These are phyloP conservation scores for Erodium texanum DNA, from an alignment of 441 rosid species.

Conservation along the genomic window DNA sequence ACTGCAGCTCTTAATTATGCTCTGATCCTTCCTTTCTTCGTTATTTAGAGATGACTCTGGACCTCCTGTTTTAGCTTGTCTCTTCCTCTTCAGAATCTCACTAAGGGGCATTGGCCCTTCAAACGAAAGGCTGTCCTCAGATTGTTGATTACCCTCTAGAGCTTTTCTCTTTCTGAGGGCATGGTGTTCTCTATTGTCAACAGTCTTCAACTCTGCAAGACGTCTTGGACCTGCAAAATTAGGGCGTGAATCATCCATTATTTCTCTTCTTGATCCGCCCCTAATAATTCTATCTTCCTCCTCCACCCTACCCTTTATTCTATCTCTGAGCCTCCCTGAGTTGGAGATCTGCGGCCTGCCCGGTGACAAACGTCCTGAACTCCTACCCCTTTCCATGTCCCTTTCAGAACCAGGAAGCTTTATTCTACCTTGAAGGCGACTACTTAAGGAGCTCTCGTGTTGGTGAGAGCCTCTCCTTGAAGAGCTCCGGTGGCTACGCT, in stretches of 20 bases:
- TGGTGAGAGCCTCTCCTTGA: constrained; percentile 38
- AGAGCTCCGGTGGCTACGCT: constrained; percentile 29
- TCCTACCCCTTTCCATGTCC: constrained; percentile 47
- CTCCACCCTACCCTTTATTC: constrained; percentile 45
- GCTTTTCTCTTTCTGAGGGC: constrained; percentile 50
- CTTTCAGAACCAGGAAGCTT: constrained; percentile 59
- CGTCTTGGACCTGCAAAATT: constrained; percentile 47
- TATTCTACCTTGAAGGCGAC: constrained; percentile 77
- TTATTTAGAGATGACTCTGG: constrained; percentile 25
- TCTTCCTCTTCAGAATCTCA: constrained; percentile 78
- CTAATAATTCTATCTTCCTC: constrained; percentile 31
- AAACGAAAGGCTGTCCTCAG: constrained; percentile 45
- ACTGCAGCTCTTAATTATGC: too few species aligned
- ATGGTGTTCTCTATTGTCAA: constrained; percentile 26
- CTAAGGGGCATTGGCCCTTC: constrained; percentile 81
- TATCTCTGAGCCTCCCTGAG: constrained; percentile 49
- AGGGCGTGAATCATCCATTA: constrained; percentile 25
- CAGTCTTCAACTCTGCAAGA: constrained; percentile 49
- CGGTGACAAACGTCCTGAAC: background rate
- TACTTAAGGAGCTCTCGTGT: constrained; percentile 33
- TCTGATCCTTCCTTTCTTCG: constrained; percentile 18
- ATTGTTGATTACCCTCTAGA: constrained; percentile 34
- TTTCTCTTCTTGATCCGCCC: constrained; percentile 29
- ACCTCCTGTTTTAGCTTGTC: constrained; percentile 40
- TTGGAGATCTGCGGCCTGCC: constrained; percentile 29